Percentiles rank a stretch among this genome's conserved stretches.
Conservation (phyloP, 1,139 yeast genomes). For the Suhomyces chickasaworum region DNA sequence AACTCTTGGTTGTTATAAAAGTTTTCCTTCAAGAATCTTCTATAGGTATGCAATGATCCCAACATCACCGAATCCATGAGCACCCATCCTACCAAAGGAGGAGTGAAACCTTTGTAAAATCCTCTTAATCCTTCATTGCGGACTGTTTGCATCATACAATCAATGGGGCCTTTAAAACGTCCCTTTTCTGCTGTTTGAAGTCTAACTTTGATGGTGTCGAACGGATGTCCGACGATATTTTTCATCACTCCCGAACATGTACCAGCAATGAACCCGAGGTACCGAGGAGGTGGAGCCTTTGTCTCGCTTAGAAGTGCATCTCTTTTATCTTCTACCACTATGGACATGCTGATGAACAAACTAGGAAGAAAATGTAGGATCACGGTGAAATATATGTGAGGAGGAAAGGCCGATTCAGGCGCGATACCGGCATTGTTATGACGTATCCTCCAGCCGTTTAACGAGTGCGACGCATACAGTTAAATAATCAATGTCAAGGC, state of each 20-base stretch:
- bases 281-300: conserved; percentile 48
- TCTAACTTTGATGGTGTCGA: conserved; percentile 87
- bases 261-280: conserved; percentile 85
- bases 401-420: conserved; percentile 7
- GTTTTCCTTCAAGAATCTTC: conserved; percentile 64
- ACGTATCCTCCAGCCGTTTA: background rate
- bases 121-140: conserved; percentile 75
- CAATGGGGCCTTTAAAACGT: conserved; percentile 77
- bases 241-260: conserved; percentile 84
- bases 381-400: background rate
- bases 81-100: conserved; percentile 92
- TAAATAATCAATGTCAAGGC: too few species aligned
- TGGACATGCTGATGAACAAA: conserved; percentile 12
- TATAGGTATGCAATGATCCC: conserved; percentile 79
- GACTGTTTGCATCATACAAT: conserved; percentile 73
- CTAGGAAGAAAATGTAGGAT: background rate
- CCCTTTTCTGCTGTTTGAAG: conserved; percentile 77
- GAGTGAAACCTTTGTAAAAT: conserved; percentile 86
- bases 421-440: conserved; percentile 3
- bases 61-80: conserved; percentile 88
- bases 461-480: background rate
- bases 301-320: conserved; percentile 6
- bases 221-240: conserved; percentile 90
- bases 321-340: conserved; percentile 15
- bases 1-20: conserved; percentile 59